phyloP scores from a whole-genome alignment of 2,329 filamentous ascomycete genomes.

The Hypoxylon sp. region DNA sequence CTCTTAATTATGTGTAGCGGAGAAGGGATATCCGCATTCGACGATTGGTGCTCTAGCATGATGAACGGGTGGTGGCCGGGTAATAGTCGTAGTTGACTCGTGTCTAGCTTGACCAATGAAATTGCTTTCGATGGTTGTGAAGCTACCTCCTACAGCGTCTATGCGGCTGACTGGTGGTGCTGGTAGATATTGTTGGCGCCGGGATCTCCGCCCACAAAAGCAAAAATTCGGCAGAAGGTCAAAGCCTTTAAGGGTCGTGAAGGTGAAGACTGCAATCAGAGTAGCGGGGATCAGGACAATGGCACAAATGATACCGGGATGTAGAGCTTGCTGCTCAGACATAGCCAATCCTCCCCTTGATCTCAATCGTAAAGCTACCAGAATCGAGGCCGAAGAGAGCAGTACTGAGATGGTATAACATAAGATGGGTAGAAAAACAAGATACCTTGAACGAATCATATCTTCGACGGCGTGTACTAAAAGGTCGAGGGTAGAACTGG shows the following conservation, averaged over 20 bases:
- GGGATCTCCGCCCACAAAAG: conserved; percentile 20
- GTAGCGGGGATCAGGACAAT: conserved; percentile 53
- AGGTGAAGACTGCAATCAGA: conserved; percentile 57
- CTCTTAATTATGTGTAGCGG: conserved; percentile 52
- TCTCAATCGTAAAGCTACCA: conserved; percentile 37
- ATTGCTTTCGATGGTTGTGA: conserved; percentile 47
- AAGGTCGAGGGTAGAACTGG: conserved; percentile 18
- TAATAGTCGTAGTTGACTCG: conserved; percentile 24
- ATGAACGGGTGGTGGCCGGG: conserved; percentile 30
- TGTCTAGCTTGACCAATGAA: conserved; percentile 48
- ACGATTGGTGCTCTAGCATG: conserved; percentile 29
- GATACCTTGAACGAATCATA: conserved; percentile 27
- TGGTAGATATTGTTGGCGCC: conserved; percentile 3
- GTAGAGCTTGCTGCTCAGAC: conserved; percentile 39
- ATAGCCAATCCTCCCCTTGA: conserved; percentile 46
- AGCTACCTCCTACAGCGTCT: conserved; percentile 34
- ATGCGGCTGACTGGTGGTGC: conserved; percentile 6
- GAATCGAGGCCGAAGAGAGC: conserved; percentile 39
- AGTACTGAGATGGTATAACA: conserved; percentile 18
- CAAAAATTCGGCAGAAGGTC: conserved; percentile 41
- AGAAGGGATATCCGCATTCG: conserved; percentile 44
- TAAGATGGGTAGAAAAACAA: conserved; percentile 41
- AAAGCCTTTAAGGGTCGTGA: conserved; percentile 51
- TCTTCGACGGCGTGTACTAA: conserved; percentile 17
- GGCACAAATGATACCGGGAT: conserved; percentile 47